Base-by-base conservation (phyloP, 345 rosid genomes). In the Kandelia obovata region DNA sequence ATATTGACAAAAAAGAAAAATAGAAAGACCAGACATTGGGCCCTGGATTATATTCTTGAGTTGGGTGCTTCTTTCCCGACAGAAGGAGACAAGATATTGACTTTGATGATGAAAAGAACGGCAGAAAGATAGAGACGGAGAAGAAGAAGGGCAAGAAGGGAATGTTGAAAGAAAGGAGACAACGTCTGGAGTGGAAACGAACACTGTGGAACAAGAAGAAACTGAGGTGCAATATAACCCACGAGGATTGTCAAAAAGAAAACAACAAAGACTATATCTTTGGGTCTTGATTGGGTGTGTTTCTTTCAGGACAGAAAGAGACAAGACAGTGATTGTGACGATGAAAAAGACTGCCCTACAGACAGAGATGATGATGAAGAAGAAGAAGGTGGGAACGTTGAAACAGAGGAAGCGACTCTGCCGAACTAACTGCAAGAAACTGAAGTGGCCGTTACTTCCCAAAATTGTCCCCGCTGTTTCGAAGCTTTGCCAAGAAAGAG, bases 11-110 rank as follows among this genome's bases (percentile, higher is more conserved):
- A 19, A 19, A n/a, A 21, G 11, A 19, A 35, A 57, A 30, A 13
- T 71, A 13, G 20, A 43, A 56, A 27, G 66, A 56, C 10, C n/a
- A 37, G 58, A 83, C 84, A 85, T 76, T 82, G 72, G 71, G 34
- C 34, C 34, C 5, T 32, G 21, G 34, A 32, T 32, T 32, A 5
- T 32, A 32, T 32, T 55, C 70, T 77, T 26, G 83, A 60, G 37
- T 51, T 49, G 67, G 31, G 66, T 62, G 51, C 52, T 71, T 62
- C 63, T 27, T 2, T 27, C 73, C 65, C 75, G 34, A 65, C 61
- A 61, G 58, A 74, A 71, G 75, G 82, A 73, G 66, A 77, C 65
- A 65, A 73, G 76, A 64, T 53, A 73, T 65, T 64, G 47, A 63
- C 28, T 57, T 32, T 5, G 34, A 57, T 23, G 77, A 58, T 30